These are phyloP conservation scores for Angomonas desouzai DNA, from an alignment of 208 protist species.

Conservation along the genomic window DNA sequence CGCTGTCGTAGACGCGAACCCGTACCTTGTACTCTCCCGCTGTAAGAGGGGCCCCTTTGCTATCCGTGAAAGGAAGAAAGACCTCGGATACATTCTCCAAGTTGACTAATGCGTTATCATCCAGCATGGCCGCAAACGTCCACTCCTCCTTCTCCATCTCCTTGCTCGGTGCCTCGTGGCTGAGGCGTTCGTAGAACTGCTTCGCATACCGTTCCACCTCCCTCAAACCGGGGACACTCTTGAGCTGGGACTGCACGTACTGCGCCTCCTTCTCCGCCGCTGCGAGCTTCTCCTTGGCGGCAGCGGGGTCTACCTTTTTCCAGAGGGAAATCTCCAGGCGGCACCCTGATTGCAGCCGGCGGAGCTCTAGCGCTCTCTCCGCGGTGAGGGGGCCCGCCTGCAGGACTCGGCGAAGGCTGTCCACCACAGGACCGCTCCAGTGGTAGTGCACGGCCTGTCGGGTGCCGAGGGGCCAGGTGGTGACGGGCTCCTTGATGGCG, in stretches of 20 bases:
- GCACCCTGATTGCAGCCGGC: constrained; percentile 21
- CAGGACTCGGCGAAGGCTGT: constrained; percentile 30
- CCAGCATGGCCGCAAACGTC: constrained; percentile 80
- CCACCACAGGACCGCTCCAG: constrained; percentile 42
- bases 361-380: constrained; percentile 38
- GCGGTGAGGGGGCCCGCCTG: constrained; percentile 40
- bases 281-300: neutral
- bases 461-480: constrained; percentile 69
- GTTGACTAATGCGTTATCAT: constrained; percentile 62
- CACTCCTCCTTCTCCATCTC: constrained; percentile 33
- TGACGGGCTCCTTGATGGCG: constrained; percentile 10
- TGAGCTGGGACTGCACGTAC: constrained; percentile 28
- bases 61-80: constrained; percentile 62
- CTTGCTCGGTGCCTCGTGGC: constrained; percentile 14
- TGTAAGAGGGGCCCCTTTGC: constrained; percentile 33
- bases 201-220: constrained; percentile 55
- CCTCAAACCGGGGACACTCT: constrained; percentile 29
- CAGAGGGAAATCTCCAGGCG: constrained; percentile 79
- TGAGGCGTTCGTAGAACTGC: constrained; percentile 40
- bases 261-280: constrained; percentile 18
- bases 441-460: constrained; percentile 53
- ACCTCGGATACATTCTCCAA: constrained; percentile 42
- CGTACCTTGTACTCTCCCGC: constrained; percentile 75
- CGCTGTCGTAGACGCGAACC: constrained; percentile 63
- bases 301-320: constrained; percentile 30